phyloP scores from a whole-genome alignment of 345 rosid genomes.

The Salix viminalis region DNA sequence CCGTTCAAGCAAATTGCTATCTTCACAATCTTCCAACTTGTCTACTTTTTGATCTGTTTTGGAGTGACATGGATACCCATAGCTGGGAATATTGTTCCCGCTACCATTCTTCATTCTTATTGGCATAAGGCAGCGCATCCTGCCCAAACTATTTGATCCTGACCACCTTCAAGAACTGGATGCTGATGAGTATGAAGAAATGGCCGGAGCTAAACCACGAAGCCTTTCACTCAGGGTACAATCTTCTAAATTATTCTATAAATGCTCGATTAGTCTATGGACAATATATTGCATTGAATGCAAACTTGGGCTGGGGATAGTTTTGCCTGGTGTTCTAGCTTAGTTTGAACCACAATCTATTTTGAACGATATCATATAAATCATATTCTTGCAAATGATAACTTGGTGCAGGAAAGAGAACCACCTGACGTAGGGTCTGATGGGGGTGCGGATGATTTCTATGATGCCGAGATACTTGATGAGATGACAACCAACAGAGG shows the following conservation, averaged over 20 bases:
- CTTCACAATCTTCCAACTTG: conserved; percentile 65
- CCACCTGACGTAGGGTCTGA: conserved; percentile 16
- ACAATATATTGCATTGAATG: background rate
- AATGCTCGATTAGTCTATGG: background rate
- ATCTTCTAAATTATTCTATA: background rate
- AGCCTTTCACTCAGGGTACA: conserved; percentile 48
- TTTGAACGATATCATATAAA: background rate
- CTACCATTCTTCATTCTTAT: conserved; percentile 71
- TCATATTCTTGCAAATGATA: conserved; percentile 4
- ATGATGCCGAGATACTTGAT: conserved; percentile 70
- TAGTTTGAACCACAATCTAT: background rate
- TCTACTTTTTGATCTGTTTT: conserved; percentile 55
- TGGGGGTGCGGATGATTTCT: conserved; percentile 43
- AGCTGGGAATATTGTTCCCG: conserved; percentile 73
- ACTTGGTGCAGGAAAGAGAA: conserved; percentile 35
- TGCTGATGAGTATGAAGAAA: conserved; percentile 72
- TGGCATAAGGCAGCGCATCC: conserved; percentile 53
- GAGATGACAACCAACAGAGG: conserved; percentile 76
- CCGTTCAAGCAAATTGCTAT: conserved; percentile 54
- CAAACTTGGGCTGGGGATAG: background rate
- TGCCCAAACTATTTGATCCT: conserved; percentile 59
- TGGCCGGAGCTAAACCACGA: conserved; percentile 46
- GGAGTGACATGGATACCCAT: conserved; percentile 85
- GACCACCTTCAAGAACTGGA: conserved; percentile 66
- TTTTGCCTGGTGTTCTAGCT: background rate